phyloP scores from a whole-genome alignment of 345 rosid genomes.

The Gossypium thurberi region DNA sequence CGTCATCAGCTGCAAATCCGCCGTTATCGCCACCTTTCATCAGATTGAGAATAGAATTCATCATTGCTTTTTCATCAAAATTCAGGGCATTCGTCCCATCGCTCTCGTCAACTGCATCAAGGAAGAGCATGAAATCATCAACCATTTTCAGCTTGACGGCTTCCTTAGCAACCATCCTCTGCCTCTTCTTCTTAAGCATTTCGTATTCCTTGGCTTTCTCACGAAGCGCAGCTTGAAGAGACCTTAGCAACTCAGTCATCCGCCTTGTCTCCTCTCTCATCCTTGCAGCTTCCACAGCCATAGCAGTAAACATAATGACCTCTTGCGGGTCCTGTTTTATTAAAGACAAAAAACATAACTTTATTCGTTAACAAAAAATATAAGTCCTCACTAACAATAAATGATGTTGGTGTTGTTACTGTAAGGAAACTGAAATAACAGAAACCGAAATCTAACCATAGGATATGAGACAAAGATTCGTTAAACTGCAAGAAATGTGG shows the following conservation, averaged over 20 bases:
- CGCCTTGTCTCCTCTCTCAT: background rate
- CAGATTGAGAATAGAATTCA: background rate
- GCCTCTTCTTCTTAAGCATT: background rate
- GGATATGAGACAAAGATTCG: background rate
- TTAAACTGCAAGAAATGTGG: too few species aligned
- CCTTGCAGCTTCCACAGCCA: background rate
- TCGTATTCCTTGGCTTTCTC: background rate
- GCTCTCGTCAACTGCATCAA: background rate
- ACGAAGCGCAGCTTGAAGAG: background rate
- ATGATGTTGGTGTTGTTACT: background rate
- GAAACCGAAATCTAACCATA: background rate
- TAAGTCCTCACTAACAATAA: background rate
- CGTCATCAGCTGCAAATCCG: background rate
- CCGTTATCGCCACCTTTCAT: background rate
- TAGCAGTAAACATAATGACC: background rate
- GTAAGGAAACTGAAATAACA: background rate
- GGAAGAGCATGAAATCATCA: slow-evolving; percentile 1
- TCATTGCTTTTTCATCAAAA: background rate
- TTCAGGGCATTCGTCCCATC: background rate
- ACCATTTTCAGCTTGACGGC: background rate
- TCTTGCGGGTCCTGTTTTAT: background rate
- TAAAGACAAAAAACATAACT: background rate
- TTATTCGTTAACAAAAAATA: background rate
- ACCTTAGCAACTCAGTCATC: background rate
- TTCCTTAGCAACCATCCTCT: background rate